Percentiles rank a stretch among this genome's conserved stretches.
Conservation (phyloP, 371 early-diverging fungal species). For the Lichtheimia hyalospora region DNA sequence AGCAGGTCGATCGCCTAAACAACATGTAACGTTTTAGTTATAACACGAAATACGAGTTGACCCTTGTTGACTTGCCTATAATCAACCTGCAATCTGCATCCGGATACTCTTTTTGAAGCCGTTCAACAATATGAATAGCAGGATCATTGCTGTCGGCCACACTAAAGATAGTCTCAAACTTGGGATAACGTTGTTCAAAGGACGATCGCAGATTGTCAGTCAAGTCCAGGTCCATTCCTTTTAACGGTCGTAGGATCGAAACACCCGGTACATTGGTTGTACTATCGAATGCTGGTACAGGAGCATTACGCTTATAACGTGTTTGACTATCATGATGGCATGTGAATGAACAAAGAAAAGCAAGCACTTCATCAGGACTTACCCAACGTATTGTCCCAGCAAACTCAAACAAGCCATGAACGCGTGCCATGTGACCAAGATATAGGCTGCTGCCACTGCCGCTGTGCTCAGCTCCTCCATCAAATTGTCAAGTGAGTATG, state of each 20-base stretch:
- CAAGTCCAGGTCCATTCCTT: slow-evolving; percentile 85
- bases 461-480: slow-evolving; percentile 11
- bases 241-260: slow-evolving; percentile 88
- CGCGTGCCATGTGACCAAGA: slow-evolving; percentile 35
- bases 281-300: slow-evolving; percentile 49
- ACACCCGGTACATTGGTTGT: slow-evolving; percentile 59
- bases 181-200: slow-evolving; percentile 83
- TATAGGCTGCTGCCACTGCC: slow-evolving; percentile 7
- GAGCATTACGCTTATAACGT: slow-evolving; percentile 36
- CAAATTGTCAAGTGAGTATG: no score
- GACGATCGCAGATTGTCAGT: slow-evolving; percentile 77
- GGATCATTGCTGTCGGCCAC: slow-evolving; percentile 82
- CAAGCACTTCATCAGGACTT: background rate
- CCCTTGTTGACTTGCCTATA: slow-evolving; percentile 9
- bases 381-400: slow-evolving; percentile 47
- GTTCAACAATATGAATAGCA: slow-evolving; percentile 66
- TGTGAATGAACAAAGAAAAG: background rate
- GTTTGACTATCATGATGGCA: slow-evolving; percentile 36
- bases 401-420: slow-evolving; percentile 43
- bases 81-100: slow-evolving; percentile 74
- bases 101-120: slow-evolving; percentile 69
- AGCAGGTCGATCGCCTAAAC: slow-evolving; percentile 62
- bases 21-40: background rate
- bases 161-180: slow-evolving; percentile 81
- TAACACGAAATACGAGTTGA: no score